A percentile compares a stretch with the other conserved stretches of the same genome.
These are phyloP conservation scores for Chlamydomonas schloesseri DNA, from an alignment of 139 green algal genomes.

Conservation along the genomic window DNA sequence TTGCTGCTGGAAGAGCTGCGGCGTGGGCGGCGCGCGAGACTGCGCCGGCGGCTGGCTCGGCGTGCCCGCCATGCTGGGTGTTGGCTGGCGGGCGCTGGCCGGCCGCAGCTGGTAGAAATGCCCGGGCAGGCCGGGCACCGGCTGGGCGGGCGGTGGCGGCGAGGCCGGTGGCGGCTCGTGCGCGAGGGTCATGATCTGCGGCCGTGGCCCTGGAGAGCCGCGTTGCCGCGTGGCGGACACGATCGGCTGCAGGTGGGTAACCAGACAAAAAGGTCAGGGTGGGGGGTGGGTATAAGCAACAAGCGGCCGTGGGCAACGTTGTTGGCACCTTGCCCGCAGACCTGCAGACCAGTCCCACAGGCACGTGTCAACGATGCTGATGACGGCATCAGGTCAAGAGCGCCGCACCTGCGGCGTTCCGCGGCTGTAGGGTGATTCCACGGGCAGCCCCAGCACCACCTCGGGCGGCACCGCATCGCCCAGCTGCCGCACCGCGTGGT, in stretches of 20 bases:
- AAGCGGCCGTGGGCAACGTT: no score
- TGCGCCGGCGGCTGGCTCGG: neutral
- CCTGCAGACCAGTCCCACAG: no score
- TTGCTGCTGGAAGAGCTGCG: neutral
- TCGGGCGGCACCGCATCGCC: neutral
- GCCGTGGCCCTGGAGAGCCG: constrained; percentile 19
- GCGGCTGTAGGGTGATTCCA: constrained; percentile 22
- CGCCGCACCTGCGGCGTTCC: neutral
- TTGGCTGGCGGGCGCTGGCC: neutral
- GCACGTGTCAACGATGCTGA: neutral
- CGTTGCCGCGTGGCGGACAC: neutral
- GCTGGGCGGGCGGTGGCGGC: neutral
- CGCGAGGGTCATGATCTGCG: constrained; percentile 42
- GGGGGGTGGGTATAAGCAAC: no score
- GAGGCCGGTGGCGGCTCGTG: neutral
- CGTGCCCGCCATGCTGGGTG: neutral
- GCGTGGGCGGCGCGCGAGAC: neutral
- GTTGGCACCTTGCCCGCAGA: no score
- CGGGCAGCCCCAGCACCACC: neutral
- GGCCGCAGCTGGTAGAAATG: constrained; percentile 16
- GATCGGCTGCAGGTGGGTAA: neutral
- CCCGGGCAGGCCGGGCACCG: constrained; percentile 11
- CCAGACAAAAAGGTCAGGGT: no score
- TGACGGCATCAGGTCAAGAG: neutral
- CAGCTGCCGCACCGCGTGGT: constrained; percentile 43